These are phyloP conservation scores for Pouteria glomerata DNA, from an alignment of 148 eudicot genomes.

Conservation along the genomic window DNA sequence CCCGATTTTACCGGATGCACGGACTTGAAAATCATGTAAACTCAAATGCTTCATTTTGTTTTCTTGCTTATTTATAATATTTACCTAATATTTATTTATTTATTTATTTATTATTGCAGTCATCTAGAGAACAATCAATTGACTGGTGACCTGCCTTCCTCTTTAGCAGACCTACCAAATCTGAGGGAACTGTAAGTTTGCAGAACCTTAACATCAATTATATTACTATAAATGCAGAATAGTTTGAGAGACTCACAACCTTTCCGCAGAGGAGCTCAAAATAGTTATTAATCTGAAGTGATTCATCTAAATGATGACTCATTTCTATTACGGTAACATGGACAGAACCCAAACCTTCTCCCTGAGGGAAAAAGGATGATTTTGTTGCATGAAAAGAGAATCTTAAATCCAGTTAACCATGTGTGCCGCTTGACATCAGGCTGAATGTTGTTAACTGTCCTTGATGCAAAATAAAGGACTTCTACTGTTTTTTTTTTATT, in stretches of 20 bases:
- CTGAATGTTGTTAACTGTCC: not conserved
- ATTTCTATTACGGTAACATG: too few relatives aligned
- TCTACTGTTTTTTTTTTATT: not conserved
- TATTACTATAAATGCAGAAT: not conserved
- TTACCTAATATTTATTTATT: conserved; percentile 10
- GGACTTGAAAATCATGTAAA: conserved; percentile 73
- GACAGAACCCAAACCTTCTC: too few relatives aligned
- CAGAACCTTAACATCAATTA: not conserved
- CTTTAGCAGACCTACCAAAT: conserved; percentile 54
- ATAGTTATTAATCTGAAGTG: not conserved
- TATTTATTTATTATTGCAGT: conserved; percentile 41
- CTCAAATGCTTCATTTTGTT: not conserved
- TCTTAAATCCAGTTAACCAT: not conserved
- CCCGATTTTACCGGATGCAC: conserved; percentile 86
- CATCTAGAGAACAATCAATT: conserved; percentile 91
- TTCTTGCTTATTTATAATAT: not conserved
- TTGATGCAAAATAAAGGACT: not conserved
- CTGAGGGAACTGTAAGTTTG: conserved; percentile 82
- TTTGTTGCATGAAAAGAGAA: not conserved
- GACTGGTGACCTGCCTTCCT: conserved; percentile 70
- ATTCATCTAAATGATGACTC: not conserved
- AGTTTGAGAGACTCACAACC: not conserved
- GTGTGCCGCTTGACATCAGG: not conserved
- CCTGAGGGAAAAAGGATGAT: not conserved
- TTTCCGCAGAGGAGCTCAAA: not conserved